Base-by-base conservation (phyloP, 495 filamentous ascomycete species). In the Hypoxylon rickii region DNA sequence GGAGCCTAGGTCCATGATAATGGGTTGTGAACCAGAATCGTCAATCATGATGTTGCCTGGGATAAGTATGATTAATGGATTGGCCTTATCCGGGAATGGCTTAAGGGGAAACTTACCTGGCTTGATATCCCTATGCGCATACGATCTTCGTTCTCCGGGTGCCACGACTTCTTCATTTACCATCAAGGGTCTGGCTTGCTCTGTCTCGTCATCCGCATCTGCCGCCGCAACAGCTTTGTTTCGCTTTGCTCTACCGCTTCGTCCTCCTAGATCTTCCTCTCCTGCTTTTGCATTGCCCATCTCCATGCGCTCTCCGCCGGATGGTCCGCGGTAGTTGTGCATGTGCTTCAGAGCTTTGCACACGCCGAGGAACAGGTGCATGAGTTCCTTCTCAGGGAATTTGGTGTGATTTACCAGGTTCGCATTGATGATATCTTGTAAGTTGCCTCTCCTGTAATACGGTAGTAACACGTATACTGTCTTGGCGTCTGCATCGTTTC, bases 1-100 rank as follows among this genome's bases (percentile, higher is more conserved):
- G 13, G 92, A 97, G 36, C 94, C 94, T 16, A 98, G 85, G 70
- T 98, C 94, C 95, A 98, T 98, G n/a, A 98, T 79, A 56, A 98
- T 92, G 7, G 94, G 95, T 19, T 85, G 87, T 46, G 82, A 80
- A 47, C 92, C 92, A 57, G 89, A 86, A 58, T 96, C 91, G 43
- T 82, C 83, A 56, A 97, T 97, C 92, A 97, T 97, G 69, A 97
- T 92, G 69, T 98, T 98, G 24, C 92, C 89, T 89, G 10, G 59
- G 22, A 19, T 31, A 5, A 8, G 3, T n/a, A 12, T n/a, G 12
- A 34, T 34, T 34, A 34, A 22, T 15, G 37, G 24, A 34, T 8
- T 8, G 32, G n/a, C n/a, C n/a, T n/a, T n/a, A n/a, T 29, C 24
- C 4, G 24, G 4, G 4, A 29, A 29, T 4, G 24, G 24, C 4